Evolutionary conservation across 2,329 filamentous ascomycete genomes (phyloP), one percentile per base, ranked within the genome.

Genomic region (Microcyclosporella mali): DNA sequence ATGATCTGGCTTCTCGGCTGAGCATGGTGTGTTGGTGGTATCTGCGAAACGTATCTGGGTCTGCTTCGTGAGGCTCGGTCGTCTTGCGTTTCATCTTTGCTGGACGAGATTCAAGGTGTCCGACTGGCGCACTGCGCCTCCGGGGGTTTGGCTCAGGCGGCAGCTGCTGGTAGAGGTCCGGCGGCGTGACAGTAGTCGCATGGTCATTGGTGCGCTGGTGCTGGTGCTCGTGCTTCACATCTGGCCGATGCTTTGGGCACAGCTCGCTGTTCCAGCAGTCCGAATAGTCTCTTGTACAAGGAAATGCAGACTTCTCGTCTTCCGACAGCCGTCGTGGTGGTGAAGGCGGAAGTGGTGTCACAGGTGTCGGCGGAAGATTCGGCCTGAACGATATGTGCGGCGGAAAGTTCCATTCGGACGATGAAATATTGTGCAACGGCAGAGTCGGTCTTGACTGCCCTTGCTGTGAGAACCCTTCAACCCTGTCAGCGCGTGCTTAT

Each of bases 221-320:
- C n/a, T 27, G 30, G n/a, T 36, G 29, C 34, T 15, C 16, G 27
- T 25, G 25, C 33, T 34, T 41, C 4, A 45, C 37, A 25, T 37
- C 44, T 17, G 45, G 40, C 18, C 41, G 43, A 37, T 52, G 50
- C 32, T 48, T 52, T 11, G 48, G 50, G 28, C 50, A 48, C 6
- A 49, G 38, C 21, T 43, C 45, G 9, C 36, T 21, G 18, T 52
- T 52, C 50, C 50, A 52, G 45, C 47, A 52, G 29, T 50, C 39
- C 19, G 46, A 37, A 10, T 43, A 40, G 10, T 39, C 41, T 4
- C 49, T 43, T 36, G 45, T 40, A 21, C 47, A 50, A 7, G 47
- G 50, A 28, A 52, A 52, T 1, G 47, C 47, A 32, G 44, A 45
- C 31, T 39, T 46, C 12, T 45, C 44, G n/a, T 51, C 49, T 39